phyloP scores from a whole-genome alignment of 140 eudicot genomes.

The Bidens hawaiensis region DNA sequence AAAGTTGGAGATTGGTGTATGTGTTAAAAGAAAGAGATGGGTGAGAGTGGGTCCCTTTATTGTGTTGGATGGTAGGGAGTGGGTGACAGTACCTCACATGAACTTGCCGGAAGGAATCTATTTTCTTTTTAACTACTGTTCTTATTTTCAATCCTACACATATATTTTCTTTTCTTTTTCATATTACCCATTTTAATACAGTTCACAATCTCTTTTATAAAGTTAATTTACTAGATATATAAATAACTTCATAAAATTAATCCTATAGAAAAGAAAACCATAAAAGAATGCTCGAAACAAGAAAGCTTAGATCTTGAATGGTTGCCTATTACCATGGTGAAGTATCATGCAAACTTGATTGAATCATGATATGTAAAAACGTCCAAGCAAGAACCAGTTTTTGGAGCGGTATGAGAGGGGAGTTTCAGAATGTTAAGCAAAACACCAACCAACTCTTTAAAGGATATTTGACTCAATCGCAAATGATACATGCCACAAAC shows the following conservation, averaged over 20 bases:
- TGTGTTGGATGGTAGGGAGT: slow-evolving; percentile 51
- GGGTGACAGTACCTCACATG: slow-evolving; percentile 61
- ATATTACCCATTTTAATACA: not conserved
- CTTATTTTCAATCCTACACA: not conserved
- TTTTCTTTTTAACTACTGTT: slow-evolving; percentile 16
- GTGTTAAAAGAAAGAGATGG: slow-evolving; percentile 31
- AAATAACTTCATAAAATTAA: too few relatives aligned
- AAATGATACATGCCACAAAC: slow-evolving; percentile 16
- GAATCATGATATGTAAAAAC: not conserved
- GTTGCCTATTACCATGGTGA: not conserved
- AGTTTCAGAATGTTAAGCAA: slow-evolving; percentile 14
- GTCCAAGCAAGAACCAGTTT: slow-evolving; percentile 17
- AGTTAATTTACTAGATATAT: not conserved
- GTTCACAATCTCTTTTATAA: not conserved
- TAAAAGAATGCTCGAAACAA: not conserved
- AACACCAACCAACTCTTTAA: slow-evolving; percentile 21
- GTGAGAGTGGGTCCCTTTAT: slow-evolving; percentile 25
- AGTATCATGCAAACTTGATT: not conserved
- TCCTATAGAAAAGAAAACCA: not conserved
- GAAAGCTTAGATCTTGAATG: not conserved
- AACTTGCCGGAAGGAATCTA: slow-evolving; percentile 35
- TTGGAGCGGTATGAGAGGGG: slow-evolving; percentile 9
- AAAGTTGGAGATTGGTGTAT: slow-evolving; percentile 21
- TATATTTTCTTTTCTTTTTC: not conserved
- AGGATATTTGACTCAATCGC: slow-evolving; percentile 3